Evolutionary conservation across 352 stramenopile species (phyloP).

Genomic region (Pythium myriotylum): DNA sequence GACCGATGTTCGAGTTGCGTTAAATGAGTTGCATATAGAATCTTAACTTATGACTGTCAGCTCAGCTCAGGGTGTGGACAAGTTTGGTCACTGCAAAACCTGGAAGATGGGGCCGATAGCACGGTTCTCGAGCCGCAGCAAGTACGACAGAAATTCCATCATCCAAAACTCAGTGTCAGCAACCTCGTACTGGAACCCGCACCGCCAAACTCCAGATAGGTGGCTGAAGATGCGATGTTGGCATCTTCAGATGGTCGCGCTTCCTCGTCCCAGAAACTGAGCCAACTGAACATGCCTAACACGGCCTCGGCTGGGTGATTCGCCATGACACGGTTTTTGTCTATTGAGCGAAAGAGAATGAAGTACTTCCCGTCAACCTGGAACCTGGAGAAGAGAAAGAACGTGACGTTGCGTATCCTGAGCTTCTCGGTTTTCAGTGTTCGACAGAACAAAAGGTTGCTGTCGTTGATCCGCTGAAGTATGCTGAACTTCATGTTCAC

Average conservation of each 20-base stretch:
- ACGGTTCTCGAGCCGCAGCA: slow-evolving; percentile 34
- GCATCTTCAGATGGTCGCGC: slow-evolving; percentile 3
- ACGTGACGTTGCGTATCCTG: slow-evolving; percentile 28
- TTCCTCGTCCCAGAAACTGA: slow-evolving; percentile 31
- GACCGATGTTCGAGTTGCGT: slow-evolving; percentile 37
- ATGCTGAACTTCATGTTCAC: slow-evolving; percentile 39
- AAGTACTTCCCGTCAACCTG: slow-evolving; percentile 24
- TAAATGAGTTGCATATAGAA: slow-evolving; percentile 7
- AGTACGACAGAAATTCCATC: slow-evolving; percentile 40
- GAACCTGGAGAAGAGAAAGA: slow-evolving; percentile 40
- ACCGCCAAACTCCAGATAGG: slow-evolving; percentile 29
- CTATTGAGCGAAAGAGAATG: slow-evolving; percentile 41
- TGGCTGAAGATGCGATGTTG: not conserved
- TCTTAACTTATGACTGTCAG: slow-evolving; percentile 10
- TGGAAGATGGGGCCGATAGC: slow-evolving; percentile 35
- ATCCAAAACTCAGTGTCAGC: slow-evolving; percentile 38
- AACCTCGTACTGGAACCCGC: slow-evolving; percentile 24
- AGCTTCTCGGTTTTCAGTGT: slow-evolving; percentile 36
- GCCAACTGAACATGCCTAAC: slow-evolving; percentile 44
- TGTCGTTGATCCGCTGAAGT: slow-evolving; percentile 38
- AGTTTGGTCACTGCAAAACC: slow-evolving; percentile 9
- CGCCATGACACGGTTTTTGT: slow-evolving; percentile 28
- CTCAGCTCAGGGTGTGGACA: not conserved
- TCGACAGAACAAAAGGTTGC: slow-evolving; percentile 37
- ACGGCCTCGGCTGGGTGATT: slow-evolving; percentile 22